Evolutionary conservation across 208 protist genomes (phyloP).

Genomic region (Tritrichomonas foetus): DNA sequence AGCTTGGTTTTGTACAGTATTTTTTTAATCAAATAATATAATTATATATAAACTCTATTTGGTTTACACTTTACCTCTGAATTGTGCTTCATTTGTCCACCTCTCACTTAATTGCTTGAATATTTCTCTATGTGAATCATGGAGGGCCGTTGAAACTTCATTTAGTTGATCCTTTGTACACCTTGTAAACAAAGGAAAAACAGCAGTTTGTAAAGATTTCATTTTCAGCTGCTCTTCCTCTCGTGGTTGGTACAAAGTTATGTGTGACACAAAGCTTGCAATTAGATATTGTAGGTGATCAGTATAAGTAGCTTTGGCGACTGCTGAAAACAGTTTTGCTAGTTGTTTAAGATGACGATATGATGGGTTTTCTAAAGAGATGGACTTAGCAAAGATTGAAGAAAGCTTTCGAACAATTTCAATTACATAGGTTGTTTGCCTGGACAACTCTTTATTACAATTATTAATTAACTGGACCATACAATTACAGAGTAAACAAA

Average conservation of each 20-base stretch:
- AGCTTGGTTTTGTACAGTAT: too few relatives aligned
- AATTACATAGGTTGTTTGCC: too few relatives aligned
- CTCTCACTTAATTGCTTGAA: neutral
- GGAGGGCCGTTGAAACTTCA: neutral
- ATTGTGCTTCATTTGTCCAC: neutral
- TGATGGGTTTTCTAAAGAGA: neutral
- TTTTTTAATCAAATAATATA: too few relatives aligned
- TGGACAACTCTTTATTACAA: too few relatives aligned
- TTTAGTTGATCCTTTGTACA: neutral
- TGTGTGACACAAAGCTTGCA: neutral
- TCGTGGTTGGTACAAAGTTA: neutral
- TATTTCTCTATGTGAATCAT: neutral
- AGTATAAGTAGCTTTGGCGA: neutral
- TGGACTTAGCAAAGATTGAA: too few relatives aligned
- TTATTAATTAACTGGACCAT: too few relatives aligned
- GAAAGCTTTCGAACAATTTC: too few relatives aligned
- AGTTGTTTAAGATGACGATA: neutral
- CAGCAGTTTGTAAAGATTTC: neutral
- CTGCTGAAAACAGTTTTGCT: neutral
- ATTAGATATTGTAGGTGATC: neutral
- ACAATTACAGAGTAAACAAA: too few relatives aligned
- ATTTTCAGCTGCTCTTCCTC: neutral
- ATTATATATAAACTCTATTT: too few relatives aligned
- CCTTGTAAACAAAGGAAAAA: neutral
- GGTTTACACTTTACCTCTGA: conserved; percentile 25